Base-by-base conservation (phyloP, 768 basidiomycete species). In the Mycena amicta region DNA sequence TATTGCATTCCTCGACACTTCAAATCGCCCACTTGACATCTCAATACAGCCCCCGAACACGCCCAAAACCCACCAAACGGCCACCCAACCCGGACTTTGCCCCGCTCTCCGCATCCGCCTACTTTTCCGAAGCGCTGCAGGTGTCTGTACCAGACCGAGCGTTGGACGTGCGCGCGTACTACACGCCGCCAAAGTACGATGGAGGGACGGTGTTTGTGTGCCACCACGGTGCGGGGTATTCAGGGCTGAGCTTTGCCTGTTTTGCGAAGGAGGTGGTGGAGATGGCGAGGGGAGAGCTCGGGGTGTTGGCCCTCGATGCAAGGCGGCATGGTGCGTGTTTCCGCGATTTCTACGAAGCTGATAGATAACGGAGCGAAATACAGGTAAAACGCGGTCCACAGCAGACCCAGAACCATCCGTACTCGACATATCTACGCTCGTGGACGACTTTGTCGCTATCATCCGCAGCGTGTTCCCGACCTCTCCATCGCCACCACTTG, bases 171-270 rank as follows among this genome's bases (percentile, higher is more conserved):
- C 81, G 95, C 29, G 88, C 86, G 11, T 97, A 98, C 73, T 91
- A 95, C 70, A 90, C 92, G 0, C 83, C 89, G 1, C 85, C 94
- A 1, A 78, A 78, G 49, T 71, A 74, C 28, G 63, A 74, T 20
- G 75, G 79, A 52, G 81, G 79, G 31, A 87, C 89, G 0, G 85
- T 96, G 3, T 83, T 98, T 70, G 81, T 98, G 5, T 95, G 92
- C 74, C 95, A 97, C 67, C 96, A 99, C 65, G 97, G 97, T 1
- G 96, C 93, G 0, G 97, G 97, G 15, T 93, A 93, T 69, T 88
- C 89, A 0, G 97, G 86, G 0, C 77, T 98, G 60, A 92, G 85
- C 62, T 99, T 96, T 71, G 95, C 97, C 2, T 88, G 86, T 66
- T 80, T 97, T 56, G 93, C 95, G n/a, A 89, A 88, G 72, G 89